phyloP scores from a whole-genome alignment of 176 grass and related monocot genomes.

The Typha latifolia region DNA sequence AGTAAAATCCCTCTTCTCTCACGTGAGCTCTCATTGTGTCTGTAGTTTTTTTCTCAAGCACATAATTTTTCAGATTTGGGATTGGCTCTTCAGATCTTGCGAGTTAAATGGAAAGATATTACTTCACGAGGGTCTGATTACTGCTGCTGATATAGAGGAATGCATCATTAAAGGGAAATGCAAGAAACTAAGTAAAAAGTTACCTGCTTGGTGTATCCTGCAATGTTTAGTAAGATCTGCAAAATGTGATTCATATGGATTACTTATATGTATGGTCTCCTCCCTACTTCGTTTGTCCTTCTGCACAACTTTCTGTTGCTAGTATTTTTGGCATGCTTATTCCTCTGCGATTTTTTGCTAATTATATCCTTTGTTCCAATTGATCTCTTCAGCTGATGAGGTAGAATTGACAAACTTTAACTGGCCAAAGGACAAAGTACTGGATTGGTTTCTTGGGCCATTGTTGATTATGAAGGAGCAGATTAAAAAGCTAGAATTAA shows the following conservation, averaged over 20 bases:
- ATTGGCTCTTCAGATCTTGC: conserved; percentile 93
- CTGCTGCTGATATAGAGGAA: conserved; percentile 51
- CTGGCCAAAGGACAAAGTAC: conserved; percentile 69
- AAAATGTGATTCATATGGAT: conserved; percentile 35
- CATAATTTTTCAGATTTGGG: conserved; percentile 57
- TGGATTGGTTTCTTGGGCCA: conserved; percentile 74
- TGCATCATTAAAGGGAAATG: conserved; percentile 54
- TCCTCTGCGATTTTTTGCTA: neutral
- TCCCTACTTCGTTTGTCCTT: neutral
- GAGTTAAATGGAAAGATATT: conserved; percentile 81
- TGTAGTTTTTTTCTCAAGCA: neutral
- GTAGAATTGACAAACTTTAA: conserved; percentile 70
- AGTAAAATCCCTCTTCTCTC: conserved; percentile 26
- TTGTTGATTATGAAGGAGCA: conserved; percentile 77
- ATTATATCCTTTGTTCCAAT: neutral
- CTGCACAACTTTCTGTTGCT: neutral
- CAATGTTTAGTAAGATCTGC: conserved; percentile 76
- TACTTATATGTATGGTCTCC: conserved; percentile 62
- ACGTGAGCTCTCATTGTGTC: neutral
- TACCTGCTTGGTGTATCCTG: conserved; percentile 78
- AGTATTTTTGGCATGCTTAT: neutral
- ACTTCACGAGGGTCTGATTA: conserved; percentile 58
- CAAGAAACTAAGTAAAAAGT: conserved; percentile 58
- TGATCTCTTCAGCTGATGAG: conserved; percentile 51
- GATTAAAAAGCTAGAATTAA: conserved; percentile 48